Percentiles rank a stretch among this genome's conserved stretches.
Evolutionary conservation across 371 early-diverging fungal genomes (phyloP).

Genomic region (Mortierella polycephala): DNA sequence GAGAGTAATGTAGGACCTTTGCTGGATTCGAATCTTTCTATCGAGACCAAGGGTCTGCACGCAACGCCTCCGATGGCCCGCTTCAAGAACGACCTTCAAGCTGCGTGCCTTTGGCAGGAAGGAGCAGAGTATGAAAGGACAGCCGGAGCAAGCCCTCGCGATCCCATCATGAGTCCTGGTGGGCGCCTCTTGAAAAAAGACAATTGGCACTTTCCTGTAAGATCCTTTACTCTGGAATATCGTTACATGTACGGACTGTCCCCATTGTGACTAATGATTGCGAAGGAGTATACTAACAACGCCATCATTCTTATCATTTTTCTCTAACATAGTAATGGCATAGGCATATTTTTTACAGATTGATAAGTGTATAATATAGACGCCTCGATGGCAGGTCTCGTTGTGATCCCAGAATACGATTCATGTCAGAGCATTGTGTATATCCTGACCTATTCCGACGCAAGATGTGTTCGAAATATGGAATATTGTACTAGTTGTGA

Average conservation of each 20-base stretch:
- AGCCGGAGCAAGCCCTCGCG: slow-evolving; percentile 51
- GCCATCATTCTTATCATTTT: neutral
- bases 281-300: too few relatives aligned
- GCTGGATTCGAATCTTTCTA: slow-evolving; percentile 22
- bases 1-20: neutral
- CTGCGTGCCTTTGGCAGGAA: slow-evolving; percentile 39
- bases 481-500: neutral
- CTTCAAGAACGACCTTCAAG: slow-evolving; percentile 16
- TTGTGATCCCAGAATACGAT: too few relatives aligned
- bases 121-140: slow-evolving; percentile 45
- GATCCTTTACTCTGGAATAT: neutral
- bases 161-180: slow-evolving; percentile 48
- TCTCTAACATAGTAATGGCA: neutral
- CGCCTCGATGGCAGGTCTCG: too few relatives aligned
- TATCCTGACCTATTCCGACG: too few relatives aligned
- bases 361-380: too few relatives aligned
- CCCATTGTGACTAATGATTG: neutral
- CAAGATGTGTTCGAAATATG: neutral
- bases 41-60: slow-evolving; percentile 28
- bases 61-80: slow-evolving; percentile 40
- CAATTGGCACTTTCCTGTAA: slow-evolving; percentile 50
- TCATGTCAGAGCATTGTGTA: too few relatives aligned
- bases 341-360: neutral
- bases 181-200: slow-evolving; percentile 47
- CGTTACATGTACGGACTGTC: too few relatives aligned